phyloP scores from a whole-genome alignment of 2,329 filamentous ascomycete species.

The Trichophyton verrucosum region DNA sequence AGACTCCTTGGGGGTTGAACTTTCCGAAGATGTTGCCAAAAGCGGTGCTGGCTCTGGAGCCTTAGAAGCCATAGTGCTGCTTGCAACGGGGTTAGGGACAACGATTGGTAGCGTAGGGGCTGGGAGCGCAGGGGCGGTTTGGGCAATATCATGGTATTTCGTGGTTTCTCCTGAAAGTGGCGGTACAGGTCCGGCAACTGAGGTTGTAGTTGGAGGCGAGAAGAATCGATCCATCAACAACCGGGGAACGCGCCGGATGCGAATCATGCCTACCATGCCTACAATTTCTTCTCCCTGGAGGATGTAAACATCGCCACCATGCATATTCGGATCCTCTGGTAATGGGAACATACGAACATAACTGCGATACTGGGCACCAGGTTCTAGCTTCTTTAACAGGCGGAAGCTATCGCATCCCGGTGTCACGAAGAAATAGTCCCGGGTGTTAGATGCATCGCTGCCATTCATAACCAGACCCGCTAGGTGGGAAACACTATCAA shows the following conservation, averaged over 20 bases:
- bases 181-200: background rate
- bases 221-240: background rate
- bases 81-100: background rate
- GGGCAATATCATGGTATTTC: background rate
- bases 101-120: background rate
- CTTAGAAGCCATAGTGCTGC: background rate
- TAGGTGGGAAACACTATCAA: constrained; percentile 27
- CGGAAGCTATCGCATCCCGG: constrained; percentile 26
- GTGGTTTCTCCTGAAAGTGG: background rate
- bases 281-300: constrained; percentile 21
- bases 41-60: background rate
- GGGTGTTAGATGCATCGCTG: constrained; percentile 19
- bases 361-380: background rate
- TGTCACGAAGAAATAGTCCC: constrained; percentile 23
- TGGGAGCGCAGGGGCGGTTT: background rate
- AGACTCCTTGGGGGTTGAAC: background rate
- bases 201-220: constrained; percentile 12
- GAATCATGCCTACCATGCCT: constrained; percentile 17
- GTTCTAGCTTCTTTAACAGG: constrained; percentile 4
- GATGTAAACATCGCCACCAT: constrained; percentile 19
- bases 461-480: constrained; percentile 30
- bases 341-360: constrained; percentile 12
- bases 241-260: background rate
- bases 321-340: constrained; percentile 6
- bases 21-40: background rate